Conservation (phyloP, 768 basidiomycete species). For the Auriculariales sp. region DNA sequence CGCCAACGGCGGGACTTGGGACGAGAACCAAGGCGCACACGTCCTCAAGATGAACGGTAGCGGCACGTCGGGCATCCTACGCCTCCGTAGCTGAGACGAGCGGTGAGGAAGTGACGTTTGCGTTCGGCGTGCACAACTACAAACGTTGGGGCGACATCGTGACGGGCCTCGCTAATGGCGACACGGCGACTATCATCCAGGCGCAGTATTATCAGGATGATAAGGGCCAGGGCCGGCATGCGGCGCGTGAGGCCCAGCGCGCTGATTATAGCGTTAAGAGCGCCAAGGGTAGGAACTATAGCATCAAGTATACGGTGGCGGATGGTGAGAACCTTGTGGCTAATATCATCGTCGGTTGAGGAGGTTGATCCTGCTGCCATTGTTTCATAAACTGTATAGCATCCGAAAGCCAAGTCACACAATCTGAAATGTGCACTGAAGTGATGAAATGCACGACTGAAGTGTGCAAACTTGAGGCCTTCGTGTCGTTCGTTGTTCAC, state of each 20-base stretch:
- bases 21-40: neutral
- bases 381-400: too few species aligned
- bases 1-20: conserved; percentile 4
- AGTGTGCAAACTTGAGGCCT: too few species aligned
- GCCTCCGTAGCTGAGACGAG: conserved; percentile 5
- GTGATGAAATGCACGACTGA: too few species aligned
- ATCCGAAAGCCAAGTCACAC: too few species aligned
- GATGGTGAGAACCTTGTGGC: conserved; percentile 8
- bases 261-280: conserved; percentile 4
- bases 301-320: conserved; percentile 5
- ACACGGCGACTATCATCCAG: conserved; percentile 16
- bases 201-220: conserved; percentile 18
- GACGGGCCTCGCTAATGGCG: conserved; percentile 13
- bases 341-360: conserved; percentile 3
- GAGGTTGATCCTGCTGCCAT: too few species aligned
- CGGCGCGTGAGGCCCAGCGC: conserved; percentile 5
- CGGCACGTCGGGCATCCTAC: conserved; percentile 6
- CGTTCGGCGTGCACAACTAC: conserved; percentile 7
- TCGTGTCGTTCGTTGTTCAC: too few species aligned
- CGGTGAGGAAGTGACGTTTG: conserved; percentile 3
- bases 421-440: too few species aligned
- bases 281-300: conserved; percentile 2
- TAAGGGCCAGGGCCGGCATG: conserved; percentile 1
- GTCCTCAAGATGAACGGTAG: conserved; percentile 6
- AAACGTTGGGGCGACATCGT: conserved; percentile 10